Conservation (phyloP, 2,329 filamentous ascomycete genomes). For the Sclerotinia borealis region DNA sequence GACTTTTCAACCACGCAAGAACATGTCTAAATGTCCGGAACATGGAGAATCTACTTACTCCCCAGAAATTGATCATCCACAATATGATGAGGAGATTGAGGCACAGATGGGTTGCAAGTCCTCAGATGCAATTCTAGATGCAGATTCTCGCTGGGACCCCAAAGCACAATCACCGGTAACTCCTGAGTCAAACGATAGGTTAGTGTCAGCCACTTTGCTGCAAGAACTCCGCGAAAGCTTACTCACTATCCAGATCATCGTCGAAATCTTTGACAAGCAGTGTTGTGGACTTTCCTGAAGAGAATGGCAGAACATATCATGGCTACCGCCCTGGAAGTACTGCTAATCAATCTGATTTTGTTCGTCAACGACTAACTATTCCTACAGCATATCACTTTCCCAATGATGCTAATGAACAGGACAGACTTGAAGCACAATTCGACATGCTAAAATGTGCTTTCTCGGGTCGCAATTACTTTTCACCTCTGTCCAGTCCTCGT, state of each 20-base stretch:
- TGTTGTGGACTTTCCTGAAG: constrained; percentile 22
- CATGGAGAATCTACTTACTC: background rate
- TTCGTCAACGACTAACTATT: background rate
- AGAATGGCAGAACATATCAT: constrained; percentile 28
- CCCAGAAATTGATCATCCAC: background rate
- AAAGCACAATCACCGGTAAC: background rate
- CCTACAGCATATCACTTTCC: constrained; percentile 32
- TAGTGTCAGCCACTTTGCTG: background rate
- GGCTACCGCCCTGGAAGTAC: constrained; percentile 9
- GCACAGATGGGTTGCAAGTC: background rate
- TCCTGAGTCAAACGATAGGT: background rate
- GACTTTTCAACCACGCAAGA: background rate
- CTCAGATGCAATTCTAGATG: background rate
- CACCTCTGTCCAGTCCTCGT: constrained; percentile 37
- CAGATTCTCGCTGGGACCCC: background rate
- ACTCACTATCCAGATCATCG: background rate
- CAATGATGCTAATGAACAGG: constrained; percentile 45
- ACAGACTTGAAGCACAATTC: constrained; percentile 44
- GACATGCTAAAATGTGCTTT: constrained; percentile 38
- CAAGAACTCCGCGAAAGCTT: background rate
- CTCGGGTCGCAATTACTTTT: constrained; percentile 36
- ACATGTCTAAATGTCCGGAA: constrained; percentile 1
- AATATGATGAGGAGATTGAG: background rate
- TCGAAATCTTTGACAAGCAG: constrained; percentile 21
- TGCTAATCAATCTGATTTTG: background rate